These are phyloP conservation scores for Cryptococcus sp. DNA, from an alignment of 1,284 basidiomycete genomes.

Conservation along the genomic window DNA sequence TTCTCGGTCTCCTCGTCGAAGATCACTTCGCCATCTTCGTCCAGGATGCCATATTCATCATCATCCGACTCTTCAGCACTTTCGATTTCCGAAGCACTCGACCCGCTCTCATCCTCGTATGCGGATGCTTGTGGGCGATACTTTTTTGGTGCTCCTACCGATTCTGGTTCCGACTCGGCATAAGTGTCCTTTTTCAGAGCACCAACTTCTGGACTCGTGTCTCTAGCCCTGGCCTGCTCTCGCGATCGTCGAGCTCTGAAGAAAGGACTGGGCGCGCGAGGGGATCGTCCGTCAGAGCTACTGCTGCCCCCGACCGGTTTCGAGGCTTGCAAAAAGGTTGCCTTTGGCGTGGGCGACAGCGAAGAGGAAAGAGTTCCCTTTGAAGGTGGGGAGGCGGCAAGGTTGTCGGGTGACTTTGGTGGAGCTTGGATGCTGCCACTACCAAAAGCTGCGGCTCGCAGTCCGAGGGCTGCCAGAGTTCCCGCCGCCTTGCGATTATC, in stretches of 20 bases:
- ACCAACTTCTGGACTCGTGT: slow-evolving; percentile 68
- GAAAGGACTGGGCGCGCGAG: slow-evolving; percentile 49
- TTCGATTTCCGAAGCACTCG: neutral
- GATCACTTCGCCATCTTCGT: slow-evolving; percentile 57
- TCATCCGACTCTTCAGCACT: slow-evolving; percentile 31
- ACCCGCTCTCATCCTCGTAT: slow-evolving; percentile 42
- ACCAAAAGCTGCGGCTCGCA: slow-evolving; percentile 34
- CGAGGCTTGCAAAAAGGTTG: slow-evolving; percentile 31
- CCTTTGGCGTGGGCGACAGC: slow-evolving; percentile 10
- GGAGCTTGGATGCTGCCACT: slow-evolving; percentile 18
- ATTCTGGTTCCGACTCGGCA: slow-evolving; percentile 60
- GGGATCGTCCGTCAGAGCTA: slow-evolving; percentile 5
- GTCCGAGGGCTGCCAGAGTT: slow-evolving; percentile 43
- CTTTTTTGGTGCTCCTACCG: slow-evolving; percentile 54
- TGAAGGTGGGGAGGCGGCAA: neutral
- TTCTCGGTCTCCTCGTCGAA: slow-evolving; percentile 75
- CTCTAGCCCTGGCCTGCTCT: slow-evolving; percentile 55
- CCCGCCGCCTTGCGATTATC: slow-evolving; percentile 25
- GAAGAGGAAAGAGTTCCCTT: slow-evolving; percentile 1
- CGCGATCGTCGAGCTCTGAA: slow-evolving; percentile 48
- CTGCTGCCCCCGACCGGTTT: slow-evolving; percentile 32
- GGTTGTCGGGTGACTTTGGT: slow-evolving; percentile 15
- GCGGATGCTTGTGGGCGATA: slow-evolving; percentile 53
- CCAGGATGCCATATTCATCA: slow-evolving; percentile 44
- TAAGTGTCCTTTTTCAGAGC: slow-evolving; percentile 69